Base-by-base conservation (phyloP, 164 flowering plant species). In the Magnolia sinica region DNA sequence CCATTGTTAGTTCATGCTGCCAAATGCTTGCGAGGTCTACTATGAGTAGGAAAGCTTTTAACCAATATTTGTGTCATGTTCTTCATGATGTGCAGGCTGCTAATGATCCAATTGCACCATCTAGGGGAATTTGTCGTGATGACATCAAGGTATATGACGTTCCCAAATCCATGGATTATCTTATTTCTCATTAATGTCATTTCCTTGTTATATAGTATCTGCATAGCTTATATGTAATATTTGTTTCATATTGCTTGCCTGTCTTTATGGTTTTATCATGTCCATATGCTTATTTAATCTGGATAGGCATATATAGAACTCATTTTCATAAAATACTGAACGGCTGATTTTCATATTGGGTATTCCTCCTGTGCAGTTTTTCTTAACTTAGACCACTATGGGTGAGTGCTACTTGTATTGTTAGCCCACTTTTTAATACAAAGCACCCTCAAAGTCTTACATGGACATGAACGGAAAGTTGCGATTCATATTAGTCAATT, bases 101-200 rank as follows among this genome's bases (percentile, higher is more conserved):
- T 65, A 93, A 93, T 84, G 99, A 95, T 86, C 99, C 99, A 65
- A 92, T 95, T 81, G 98, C 99, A 77, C 99, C 99, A 71, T 79
- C 89, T 27, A 79, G 90, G 66, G 98, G 90, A 74, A 93, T 93
- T 73, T 98, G 98, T 74, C 88, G 87, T 29, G 86, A 92, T 84
- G 98, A 92, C 78, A 91, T 95, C 76, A 79, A 89, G 95, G 98
- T 92, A 80, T 64, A 49, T 23, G 63, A n/a, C 74, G 58, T 37
- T 74, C 50, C 31, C 16, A 45, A 45, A 16, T 8, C 67, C 18
- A 22, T 64, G 11, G 22, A 66, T 8, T n/a, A 37, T 18, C 45
- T 45, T 45, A 58, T 11, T 64, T 31, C 50, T 73, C 45, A 1
- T 73, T 73, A 19, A 59, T 27, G 22, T 10, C 9, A 23, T 22